Conservation (phyloP, 2,329 filamentous ascomycete genomes). For the Periconia macrospinosa region DNA sequence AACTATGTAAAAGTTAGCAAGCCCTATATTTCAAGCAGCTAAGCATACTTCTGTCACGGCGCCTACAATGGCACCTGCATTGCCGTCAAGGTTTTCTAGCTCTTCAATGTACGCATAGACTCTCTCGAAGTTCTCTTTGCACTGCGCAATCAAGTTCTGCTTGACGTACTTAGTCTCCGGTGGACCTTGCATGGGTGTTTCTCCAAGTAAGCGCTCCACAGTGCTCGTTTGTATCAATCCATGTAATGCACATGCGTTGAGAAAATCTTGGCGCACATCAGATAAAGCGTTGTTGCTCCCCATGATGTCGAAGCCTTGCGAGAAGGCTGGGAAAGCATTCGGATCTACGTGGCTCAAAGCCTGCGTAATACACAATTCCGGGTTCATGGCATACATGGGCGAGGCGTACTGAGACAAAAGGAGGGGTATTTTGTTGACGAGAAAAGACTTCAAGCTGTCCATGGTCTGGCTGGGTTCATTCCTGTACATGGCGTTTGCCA, state of each 20-base stretch:
- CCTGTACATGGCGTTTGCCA: slow-evolving; percentile 83
- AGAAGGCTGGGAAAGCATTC: slow-evolving; percentile 65
- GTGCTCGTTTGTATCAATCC: slow-evolving; percentile 77
- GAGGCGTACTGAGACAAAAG: slow-evolving; percentile 61
- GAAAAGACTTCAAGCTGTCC: slow-evolving; percentile 79
- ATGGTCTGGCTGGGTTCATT: slow-evolving; percentile 62
- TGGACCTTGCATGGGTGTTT: slow-evolving; percentile 80
- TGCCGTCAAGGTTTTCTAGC: slow-evolving; percentile 87
- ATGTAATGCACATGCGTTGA: slow-evolving; percentile 88
- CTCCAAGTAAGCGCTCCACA: slow-evolving; percentile 78
- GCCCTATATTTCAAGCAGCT: neutral
- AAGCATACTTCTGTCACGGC: slow-evolving; percentile 55
- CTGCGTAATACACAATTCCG: slow-evolving; percentile 67
- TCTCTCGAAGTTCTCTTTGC: slow-evolving; percentile 72
- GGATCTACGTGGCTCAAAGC: slow-evolving; percentile 66
- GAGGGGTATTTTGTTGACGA: slow-evolving; percentile 72
- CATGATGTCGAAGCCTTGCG: slow-evolving; percentile 62
- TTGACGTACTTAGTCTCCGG: slow-evolving; percentile 75
- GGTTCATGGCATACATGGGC: slow-evolving; percentile 61
- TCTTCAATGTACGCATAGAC: slow-evolving; percentile 77
- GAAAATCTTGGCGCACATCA: slow-evolving; percentile 77
- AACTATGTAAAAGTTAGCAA: slow-evolving; percentile 50
- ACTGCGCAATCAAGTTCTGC: slow-evolving; percentile 76
- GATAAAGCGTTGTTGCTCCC: slow-evolving; percentile 60
- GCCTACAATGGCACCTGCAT: slow-evolving; percentile 81